These are phyloP conservation scores for Calvatia gigantea DNA, from an alignment of 768 basidiomycete species.

Conservation along the genomic window DNA sequence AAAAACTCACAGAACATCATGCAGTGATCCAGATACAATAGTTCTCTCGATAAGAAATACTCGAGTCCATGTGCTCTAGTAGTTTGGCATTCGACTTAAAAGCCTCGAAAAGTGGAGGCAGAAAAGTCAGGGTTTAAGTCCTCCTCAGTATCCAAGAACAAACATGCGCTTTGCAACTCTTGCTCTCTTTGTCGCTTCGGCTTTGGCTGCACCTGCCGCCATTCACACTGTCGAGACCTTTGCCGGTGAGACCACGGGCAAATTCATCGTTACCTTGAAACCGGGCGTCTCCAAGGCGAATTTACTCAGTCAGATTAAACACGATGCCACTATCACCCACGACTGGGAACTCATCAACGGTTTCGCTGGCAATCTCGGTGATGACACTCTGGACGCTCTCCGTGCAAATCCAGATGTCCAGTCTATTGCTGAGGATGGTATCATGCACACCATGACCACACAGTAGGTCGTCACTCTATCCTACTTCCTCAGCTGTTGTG, in stretches of 20 bases:
- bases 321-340: constrained; percentile 5
- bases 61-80: constrained; percentile 1
- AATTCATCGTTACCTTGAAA: constrained; percentile 29
- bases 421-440: constrained; percentile 26
- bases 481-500: not conserved
- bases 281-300: constrained; percentile 19
- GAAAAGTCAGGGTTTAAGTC: not conserved
- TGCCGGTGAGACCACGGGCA: constrained; percentile 22
- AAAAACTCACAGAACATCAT: constrained; percentile 7
- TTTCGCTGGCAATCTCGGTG: constrained; percentile 27
- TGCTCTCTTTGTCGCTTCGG: constrained; percentile 13
- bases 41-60: not conserved
- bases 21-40: not conserved
- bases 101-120: not conserved
- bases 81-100: not conserved
- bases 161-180: constrained; percentile 4
- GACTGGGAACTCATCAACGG: constrained; percentile 29
- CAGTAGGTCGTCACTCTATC: constrained; percentile 16
- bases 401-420: constrained; percentile 24
- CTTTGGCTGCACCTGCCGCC: constrained; percentile 17
- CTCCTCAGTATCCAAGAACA: not conserved
- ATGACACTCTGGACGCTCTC: constrained; percentile 21
- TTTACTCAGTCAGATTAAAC: constrained; percentile 14
- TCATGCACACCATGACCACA: constrained; percentile 20
- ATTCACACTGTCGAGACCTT: constrained; percentile 21